A percentile compares a stretch with the other conserved stretches of the same genome.
Evolutionary conservation across 1,284 basidiomycete genomes (phyloP).

Genomic region (Papiliotrema flavescens): DNA sequence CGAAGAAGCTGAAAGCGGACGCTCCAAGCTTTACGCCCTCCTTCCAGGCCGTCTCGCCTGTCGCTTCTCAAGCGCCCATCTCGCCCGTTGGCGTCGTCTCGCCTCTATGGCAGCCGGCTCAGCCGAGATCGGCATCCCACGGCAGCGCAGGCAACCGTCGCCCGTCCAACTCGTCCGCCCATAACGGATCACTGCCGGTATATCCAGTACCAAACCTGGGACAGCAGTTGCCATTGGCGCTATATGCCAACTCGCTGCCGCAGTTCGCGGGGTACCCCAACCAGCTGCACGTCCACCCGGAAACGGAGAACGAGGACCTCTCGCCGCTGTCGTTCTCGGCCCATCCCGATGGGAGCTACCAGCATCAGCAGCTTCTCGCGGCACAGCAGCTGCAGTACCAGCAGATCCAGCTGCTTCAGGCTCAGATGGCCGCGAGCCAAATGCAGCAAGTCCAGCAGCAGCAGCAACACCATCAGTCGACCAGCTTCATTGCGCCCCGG

Average conservation of each 20-base stretch:
- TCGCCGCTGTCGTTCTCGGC: conserved; percentile 22
- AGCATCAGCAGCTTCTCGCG: conserved; percentile 42
- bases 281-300: conserved; percentile 1
- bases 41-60: conserved; percentile 30
- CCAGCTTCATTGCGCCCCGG: conserved; percentile 72
- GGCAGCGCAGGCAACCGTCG: conserved; percentile 16
- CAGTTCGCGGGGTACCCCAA: neutral
- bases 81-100: conserved; percentile 17
- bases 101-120: conserved; percentile 7
- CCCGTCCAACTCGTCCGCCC: conserved; percentile 13
- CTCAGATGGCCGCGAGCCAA: conserved; percentile 34
- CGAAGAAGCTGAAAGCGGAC: conserved; percentile 46
- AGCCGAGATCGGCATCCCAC: conserved; percentile 17
- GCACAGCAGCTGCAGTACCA: conserved; percentile 39
- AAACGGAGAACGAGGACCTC: conserved; percentile 22
- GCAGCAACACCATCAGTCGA: conserved; percentile 31
- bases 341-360: conserved; percentile 27
- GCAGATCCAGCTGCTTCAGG: conserved; percentile 43
- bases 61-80: conserved; percentile 18
- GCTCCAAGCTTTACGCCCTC: conserved; percentile 47
- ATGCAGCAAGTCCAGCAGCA: conserved; percentile 28
- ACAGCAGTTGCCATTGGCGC: neutral
- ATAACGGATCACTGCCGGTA: neutral
- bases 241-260: neutral
- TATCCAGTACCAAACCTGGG: neutral